These are phyloP conservation scores for Sphaerulina populicola DNA, from an alignment of 2,329 filamentous ascomycete species.

Conservation along the genomic window DNA sequence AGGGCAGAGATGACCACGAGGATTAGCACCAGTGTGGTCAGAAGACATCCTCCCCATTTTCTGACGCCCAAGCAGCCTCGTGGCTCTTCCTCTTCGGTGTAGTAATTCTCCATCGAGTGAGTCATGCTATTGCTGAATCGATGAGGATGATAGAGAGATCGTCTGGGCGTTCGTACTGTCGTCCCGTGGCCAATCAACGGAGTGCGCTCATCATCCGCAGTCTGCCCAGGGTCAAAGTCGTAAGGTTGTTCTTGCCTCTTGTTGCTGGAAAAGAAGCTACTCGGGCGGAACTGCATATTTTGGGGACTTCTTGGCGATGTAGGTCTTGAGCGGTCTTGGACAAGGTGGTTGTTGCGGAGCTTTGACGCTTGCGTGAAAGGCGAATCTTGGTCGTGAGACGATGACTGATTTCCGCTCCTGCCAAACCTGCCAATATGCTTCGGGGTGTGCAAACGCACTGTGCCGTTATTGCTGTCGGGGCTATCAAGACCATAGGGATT, in stretches of 20 bases:
- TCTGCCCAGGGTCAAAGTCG: constrained; percentile 69
- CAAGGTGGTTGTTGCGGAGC: constrained; percentile 48
- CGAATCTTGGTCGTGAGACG: constrained; percentile 63
- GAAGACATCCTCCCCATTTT: constrained; percentile 62
- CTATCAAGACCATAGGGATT: constrained; percentile 45
- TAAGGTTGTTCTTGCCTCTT: constrained; percentile 56
- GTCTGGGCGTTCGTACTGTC: constrained; percentile 17
- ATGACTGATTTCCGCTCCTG: constrained; percentile 60
- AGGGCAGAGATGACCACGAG: constrained; percentile 77
- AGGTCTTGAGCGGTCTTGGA: constrained; percentile 45
- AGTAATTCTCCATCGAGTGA: constrained; percentile 21
- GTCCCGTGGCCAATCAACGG: constrained; percentile 54
- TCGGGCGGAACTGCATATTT: constrained; percentile 38
- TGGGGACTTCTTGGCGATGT: constrained; percentile 55
- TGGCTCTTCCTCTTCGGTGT: constrained; percentile 34
- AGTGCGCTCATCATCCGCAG: constrained; percentile 78
- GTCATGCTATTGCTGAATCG: constrained; percentile 52
- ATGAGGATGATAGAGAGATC: constrained; percentile 32
- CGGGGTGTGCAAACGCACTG: constrained; percentile 54
- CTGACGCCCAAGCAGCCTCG: constrained; percentile 10
- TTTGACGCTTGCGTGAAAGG: constrained; percentile 67
- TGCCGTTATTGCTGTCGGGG: constrained; percentile 35
- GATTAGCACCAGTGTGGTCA: constrained; percentile 72
- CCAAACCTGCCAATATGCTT: constrained; percentile 75
- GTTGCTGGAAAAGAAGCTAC: constrained; percentile 29